Conservation (phyloP, 805 yeast species). For the Saturnispora mendoncae region DNA sequence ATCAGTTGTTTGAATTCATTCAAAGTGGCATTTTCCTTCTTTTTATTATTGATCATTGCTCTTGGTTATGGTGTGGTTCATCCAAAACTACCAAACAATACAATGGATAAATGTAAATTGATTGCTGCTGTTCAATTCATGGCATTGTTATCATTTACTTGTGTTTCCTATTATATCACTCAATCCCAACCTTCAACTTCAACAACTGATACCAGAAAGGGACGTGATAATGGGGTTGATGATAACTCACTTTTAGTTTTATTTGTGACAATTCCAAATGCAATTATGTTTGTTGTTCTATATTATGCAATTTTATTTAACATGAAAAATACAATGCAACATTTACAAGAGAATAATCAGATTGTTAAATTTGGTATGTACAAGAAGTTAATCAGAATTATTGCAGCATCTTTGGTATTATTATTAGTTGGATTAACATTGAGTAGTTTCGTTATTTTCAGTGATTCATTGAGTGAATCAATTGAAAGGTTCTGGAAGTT, state of each 20-base stretch:
- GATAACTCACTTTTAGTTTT: conserved; percentile 39
- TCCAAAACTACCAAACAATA: conserved; percentile 67
- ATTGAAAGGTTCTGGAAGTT: conserved; percentile 89
- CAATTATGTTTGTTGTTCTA: conserved; percentile 58
- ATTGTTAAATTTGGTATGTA: conserved; percentile 85
- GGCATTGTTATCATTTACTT: conserved; percentile 43
- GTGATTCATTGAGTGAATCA: conserved; percentile 66
- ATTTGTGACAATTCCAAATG: conserved; percentile 61
- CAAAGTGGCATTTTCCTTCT: conserved; percentile 81
- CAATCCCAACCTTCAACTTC: conserved; percentile 28
- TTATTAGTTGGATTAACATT: conserved; percentile 63
- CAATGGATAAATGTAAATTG: conserved; percentile 63
- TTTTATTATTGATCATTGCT: conserved; percentile 73
- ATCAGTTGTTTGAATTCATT: conserved; percentile 72
- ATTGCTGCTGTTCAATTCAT: conserved; percentile 50
- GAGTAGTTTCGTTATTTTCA: conserved; percentile 60
- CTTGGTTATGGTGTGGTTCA: conserved; percentile 93
- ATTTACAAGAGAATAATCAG: conserved; percentile 79
- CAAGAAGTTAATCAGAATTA: conserved; percentile 63
- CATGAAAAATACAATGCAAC: conserved; percentile 63
- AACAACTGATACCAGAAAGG: conserved; percentile 31
- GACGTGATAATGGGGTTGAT: conserved; percentile 37
- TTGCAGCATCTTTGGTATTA: conserved; percentile 62
- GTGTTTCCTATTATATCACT: conserved; percentile 33
- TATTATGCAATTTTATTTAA: conserved; percentile 69